These are phyloP conservation scores for Saraca asoca DNA, from an alignment of 331 rosid species.

Conservation along the genomic window DNA sequence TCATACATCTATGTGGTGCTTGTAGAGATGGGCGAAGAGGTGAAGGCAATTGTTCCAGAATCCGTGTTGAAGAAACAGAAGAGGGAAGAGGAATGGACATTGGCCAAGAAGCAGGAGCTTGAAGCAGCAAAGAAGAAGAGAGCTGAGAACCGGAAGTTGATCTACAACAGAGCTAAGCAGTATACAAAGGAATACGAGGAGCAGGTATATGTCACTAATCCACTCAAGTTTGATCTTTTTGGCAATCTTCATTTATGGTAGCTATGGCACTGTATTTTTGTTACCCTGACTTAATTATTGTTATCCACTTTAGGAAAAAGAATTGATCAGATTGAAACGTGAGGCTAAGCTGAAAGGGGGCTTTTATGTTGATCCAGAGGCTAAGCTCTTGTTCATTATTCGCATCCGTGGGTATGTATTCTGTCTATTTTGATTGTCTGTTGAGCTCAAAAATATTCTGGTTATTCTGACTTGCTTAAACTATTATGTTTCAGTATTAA, in stretches of 20 bases:
- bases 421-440: background rate
- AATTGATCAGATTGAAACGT: slow-evolving; percentile 69
- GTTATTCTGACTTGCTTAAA: background rate
- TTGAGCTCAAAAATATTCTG: background rate
- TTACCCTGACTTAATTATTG: background rate
- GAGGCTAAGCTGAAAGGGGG: slow-evolving; percentile 94
- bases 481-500: slow-evolving; percentile 64
- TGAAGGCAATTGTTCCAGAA: slow-evolving; percentile 63
- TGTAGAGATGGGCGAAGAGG: slow-evolving; percentile 72
- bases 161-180: slow-evolving; percentile 68
- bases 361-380: slow-evolving; percentile 89
- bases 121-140: slow-evolving; percentile 67
- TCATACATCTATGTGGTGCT: background rate
- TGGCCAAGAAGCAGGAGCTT: slow-evolving; percentile 50
- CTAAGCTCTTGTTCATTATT: slow-evolving; percentile 75
- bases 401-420: slow-evolving; percentile 89
- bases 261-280: background rate
- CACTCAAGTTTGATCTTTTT: background rate
- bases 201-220: slow-evolving; percentile 41
- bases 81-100: slow-evolving; percentile 82
- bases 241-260: no score
- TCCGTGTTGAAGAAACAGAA: slow-evolving; percentile 77
- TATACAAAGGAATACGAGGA: slow-evolving; percentile 59
- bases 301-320: slow-evolving; percentile 49
- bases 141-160: slow-evolving; percentile 63